Percentiles rank a stretch among this genome's conserved stretches.
Evolutionary conservation across 2,329 filamentous ascomycete species (phyloP).

Genomic region (Ilyonectria sp.): DNA sequence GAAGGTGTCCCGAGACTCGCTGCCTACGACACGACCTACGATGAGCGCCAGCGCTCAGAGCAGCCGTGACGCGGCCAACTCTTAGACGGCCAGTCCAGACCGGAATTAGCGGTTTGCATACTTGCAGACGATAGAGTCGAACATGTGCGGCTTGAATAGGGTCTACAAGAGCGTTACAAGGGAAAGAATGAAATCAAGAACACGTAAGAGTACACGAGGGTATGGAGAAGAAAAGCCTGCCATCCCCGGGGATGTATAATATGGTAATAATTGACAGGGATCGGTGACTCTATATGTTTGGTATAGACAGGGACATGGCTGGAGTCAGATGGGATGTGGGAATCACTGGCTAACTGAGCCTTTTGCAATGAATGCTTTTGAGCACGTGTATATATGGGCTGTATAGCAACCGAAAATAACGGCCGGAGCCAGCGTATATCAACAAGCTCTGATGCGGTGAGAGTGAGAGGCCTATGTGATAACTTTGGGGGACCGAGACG

Average conservation of each 20-base stretch:
- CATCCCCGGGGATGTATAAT: constrained; percentile 30
- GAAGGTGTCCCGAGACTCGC: constrained; percentile 73
- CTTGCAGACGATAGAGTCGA: not conserved
- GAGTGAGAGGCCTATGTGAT: not conserved
- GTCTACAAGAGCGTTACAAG: not conserved
- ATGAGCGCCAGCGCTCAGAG: constrained; percentile 95
- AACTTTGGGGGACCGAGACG: not conserved
- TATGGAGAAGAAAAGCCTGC: constrained; percentile 4
- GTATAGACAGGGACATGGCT: constrained; percentile 30
- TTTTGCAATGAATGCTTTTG: constrained; percentile 15
- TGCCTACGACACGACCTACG: constrained; percentile 76
- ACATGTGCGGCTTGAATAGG: not conserved
- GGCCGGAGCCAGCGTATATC: not conserved
- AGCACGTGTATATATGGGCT: constrained; percentile 7
- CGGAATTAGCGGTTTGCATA: not conserved
- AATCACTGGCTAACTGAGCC: constrained; percentile 9
- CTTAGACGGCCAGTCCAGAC: constrained; percentile 36
- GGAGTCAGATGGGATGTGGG: constrained; percentile 29
- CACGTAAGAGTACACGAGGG: not conserved
- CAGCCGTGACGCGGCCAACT: constrained; percentile 86
- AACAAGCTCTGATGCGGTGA: not conserved
- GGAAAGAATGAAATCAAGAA: not conserved
- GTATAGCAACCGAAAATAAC: constrained; percentile 3
- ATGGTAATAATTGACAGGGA: constrained; percentile 35
- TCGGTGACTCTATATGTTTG: constrained; percentile 18